Base-by-base conservation (phyloP, 352 stramenopile genomes). In the Phytophthora ramorum region DNA sequence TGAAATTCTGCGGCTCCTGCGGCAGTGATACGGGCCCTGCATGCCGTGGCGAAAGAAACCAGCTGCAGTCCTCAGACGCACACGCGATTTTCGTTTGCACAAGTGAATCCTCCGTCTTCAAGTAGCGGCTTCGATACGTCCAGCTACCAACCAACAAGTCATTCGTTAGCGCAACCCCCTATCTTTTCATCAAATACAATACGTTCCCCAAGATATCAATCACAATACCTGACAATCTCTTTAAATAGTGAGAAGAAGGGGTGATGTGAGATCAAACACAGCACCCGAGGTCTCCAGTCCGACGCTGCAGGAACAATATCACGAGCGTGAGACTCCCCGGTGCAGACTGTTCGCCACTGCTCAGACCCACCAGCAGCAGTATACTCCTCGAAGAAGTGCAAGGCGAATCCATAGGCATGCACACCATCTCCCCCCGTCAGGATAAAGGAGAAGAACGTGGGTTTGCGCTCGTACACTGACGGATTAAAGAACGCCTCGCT, bases 161-260 rank as follows among this genome's bases (percentile, higher is more conserved):
- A 43, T 1, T n/a, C n/a, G 28, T 61, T 53, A 68, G 46, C 35
- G 14, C 32, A 37, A 19, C 35, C 4, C 12, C 12, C 6, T n/a
- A n/a, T n/a, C 13, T 8, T 2, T 43, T 19, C 38, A 51, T 46
- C 3, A 38, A 16, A 3, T 14, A 20, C 12, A 37, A 16, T 35
- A 9, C 20, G 51, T 43, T 49, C 35, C 4, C 24, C 24, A 2
- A 28, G 5, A 8, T 17, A 10, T 43, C 13, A n/a, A 13, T n/a
- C 35, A 43, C 34, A 43, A 43, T 73, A 90, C 81, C 76, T 90
- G 46, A 91, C 69, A 55, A 92, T 60, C 41, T 91, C 79, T 43
- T 91, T 92, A 52, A 93, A 92, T 8, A 95, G 76, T 48, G 83
- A 90, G 63, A 95, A 91, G 63, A 92, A 90, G 13, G 87, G 79